Conservation (phyloP, 2,329 filamentous ascomycete species). For the Xylariaceae sp. region DNA sequence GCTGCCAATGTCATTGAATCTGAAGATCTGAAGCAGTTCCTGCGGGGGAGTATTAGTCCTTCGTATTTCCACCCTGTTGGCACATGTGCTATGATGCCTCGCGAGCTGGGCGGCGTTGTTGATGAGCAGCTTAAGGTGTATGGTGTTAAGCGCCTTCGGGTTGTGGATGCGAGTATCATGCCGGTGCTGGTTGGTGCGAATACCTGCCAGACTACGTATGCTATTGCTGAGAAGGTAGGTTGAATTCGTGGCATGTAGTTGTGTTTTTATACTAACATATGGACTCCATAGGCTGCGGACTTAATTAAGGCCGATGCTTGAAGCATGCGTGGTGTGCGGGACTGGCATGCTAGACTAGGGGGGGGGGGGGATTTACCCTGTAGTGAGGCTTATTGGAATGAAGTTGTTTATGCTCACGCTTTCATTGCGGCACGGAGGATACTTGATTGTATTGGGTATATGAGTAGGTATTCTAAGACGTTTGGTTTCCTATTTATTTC, state of each 20-base stretch:
- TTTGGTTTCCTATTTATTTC: too few species aligned
- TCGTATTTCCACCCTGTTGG: conserved; percentile 51
- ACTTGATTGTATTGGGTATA: too few species aligned
- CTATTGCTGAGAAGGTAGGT: conserved; percentile 55
- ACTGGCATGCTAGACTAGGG: too few species aligned
- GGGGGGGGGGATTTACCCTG: neutral
- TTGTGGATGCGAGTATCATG: conserved; percentile 56
- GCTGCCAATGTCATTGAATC: conserved; percentile 40
- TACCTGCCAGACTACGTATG: conserved; percentile 59
- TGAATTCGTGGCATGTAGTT: neutral
- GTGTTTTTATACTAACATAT: neutral
- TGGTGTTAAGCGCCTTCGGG: conserved; percentile 52
- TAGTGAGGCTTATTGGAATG: too few species aligned
- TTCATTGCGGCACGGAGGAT: too few species aligned
- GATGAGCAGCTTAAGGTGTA: conserved; percentile 52
- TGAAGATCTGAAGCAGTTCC: conserved; percentile 41
- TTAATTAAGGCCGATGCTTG: conserved; percentile 25
- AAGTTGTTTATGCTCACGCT: too few species aligned
- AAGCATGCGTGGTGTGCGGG: neutral
- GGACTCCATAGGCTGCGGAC: conserved; percentile 20
- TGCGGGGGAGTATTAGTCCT: conserved; percentile 33
- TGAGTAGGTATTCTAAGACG: too few species aligned
- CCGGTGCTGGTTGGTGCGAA: conserved; percentile 53
- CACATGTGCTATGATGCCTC: conserved; percentile 54
- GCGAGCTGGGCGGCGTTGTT: conserved; percentile 53